phyloP scores from a whole-genome alignment of 2,329 filamentous ascomycete genomes.

The Cladosporium phlei region DNA sequence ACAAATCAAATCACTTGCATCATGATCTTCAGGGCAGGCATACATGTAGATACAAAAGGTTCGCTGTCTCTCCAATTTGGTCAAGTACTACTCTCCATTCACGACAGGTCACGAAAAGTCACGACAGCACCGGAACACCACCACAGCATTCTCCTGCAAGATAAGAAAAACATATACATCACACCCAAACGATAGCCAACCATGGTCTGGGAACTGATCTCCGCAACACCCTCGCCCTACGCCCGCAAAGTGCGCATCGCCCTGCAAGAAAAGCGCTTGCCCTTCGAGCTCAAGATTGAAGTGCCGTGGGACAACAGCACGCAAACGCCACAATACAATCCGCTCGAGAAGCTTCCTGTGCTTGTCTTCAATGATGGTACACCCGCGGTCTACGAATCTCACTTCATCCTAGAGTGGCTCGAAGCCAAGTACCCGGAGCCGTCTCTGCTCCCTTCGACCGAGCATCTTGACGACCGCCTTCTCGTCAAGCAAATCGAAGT shows the following conservation, averaged over 20 bases:
- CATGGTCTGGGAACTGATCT: slow-evolving; percentile 28
- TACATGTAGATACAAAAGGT: no score
- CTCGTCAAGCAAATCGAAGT: slow-evolving; percentile 34
- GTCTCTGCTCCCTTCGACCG: slow-evolving; percentile 23
- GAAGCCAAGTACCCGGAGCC: slow-evolving; percentile 31
- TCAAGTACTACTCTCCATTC: not conserved
- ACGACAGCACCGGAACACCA: no score
- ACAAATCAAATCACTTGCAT: not conserved
- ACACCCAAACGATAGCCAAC: not conserved
- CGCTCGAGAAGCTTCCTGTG: slow-evolving; percentile 38
- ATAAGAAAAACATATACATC: not conserved
- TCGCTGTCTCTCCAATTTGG: no score
- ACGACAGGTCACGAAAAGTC: no score
- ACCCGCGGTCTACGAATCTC: slow-evolving; percentile 33
- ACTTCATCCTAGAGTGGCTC: slow-evolving; percentile 37
- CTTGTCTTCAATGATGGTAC: slow-evolving; percentile 30
- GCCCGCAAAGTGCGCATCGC: slow-evolving; percentile 41
- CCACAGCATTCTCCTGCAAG: not conserved
- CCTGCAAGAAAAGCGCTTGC: slow-evolving; percentile 36
- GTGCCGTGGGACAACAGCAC: slow-evolving; percentile 41
- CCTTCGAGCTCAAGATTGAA: slow-evolving; percentile 39
- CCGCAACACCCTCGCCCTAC: slow-evolving; percentile 37
- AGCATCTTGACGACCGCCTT: slow-evolving; percentile 26
- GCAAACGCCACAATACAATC: slow-evolving; percentile 36
- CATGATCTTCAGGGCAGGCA: not conserved